phyloP scores from a whole-genome alignment of 225 moss, liverwort and hornwort genomes.

The Marchantia polymorpha region DNA sequence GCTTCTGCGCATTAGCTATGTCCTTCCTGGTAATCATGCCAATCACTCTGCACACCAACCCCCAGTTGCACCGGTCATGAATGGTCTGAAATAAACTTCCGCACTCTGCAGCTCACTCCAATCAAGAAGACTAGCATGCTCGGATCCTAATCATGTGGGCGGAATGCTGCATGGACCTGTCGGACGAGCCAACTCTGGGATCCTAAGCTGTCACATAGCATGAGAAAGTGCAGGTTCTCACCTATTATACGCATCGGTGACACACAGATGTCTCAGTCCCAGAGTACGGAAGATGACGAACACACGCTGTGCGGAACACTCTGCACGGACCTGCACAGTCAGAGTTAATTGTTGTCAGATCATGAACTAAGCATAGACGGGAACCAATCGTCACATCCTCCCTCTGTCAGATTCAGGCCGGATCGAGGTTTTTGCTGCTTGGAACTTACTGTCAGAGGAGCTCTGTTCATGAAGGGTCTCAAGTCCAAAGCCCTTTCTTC shows the following conservation, averaged over 20 bases:
- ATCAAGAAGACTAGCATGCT: not conserved
- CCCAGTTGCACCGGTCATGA: not conserved
- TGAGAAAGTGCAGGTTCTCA: slow-evolving; percentile 13
- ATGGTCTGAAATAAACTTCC: not conserved
- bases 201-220: not conserved
- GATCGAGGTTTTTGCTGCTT: not conserved
- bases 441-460: slow-evolving; percentile 65
- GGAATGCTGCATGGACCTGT: not conserved
- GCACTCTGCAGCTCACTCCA: not conserved
- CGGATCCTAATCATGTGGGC: not conserved
- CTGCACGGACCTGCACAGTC: slow-evolving; percentile 60
- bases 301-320: slow-evolving; percentile 79
- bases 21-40: slow-evolving; percentile 92
- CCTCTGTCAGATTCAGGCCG: not conserved
- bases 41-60: slow-evolving; percentile 51
- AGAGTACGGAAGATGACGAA: slow-evolving; percentile 76
- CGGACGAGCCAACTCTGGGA: not conserved
- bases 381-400: not conserved
- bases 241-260: slow-evolving; percentile 72
- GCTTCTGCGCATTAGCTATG: slow-evolving; percentile 22
- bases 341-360: not conserved
- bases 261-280: slow-evolving; percentile 79
- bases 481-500: slow-evolving; percentile 58
- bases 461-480: slow-evolving; percentile 80
- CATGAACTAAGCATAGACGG: not conserved